phyloP scores from a whole-genome alignment of 2,329 filamentous ascomycete genomes.

The Chrysoporthe austroafricana region DNA sequence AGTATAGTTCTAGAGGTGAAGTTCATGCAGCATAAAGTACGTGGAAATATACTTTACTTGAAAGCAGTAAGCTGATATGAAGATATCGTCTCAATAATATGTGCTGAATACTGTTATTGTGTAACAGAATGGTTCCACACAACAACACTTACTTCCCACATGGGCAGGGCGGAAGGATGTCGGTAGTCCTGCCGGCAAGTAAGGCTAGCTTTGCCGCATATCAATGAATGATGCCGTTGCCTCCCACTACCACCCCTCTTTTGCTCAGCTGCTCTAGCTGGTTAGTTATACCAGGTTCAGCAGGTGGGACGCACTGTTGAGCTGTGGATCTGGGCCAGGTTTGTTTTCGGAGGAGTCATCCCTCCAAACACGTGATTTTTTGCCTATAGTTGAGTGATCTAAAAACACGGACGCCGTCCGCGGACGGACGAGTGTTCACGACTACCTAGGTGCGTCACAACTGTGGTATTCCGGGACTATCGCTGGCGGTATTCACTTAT shows the following conservation, averaged over 20 bases:
- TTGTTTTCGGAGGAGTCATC: background rate
- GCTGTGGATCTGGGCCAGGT: background rate
- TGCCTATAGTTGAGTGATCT: background rate
- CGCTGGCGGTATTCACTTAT: background rate
- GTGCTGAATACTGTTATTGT: background rate
- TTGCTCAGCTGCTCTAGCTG: slow-evolving; percentile 1
- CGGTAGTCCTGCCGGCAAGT: slow-evolving; percentile 6
- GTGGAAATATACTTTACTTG: background rate
- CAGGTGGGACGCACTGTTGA: background rate
- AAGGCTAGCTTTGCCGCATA: slow-evolving; percentile 3
- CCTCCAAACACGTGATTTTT: slow-evolving; percentile 1
- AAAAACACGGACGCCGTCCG: slow-evolving; percentile 1
- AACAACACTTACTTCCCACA: background rate
- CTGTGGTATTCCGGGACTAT: background rate
- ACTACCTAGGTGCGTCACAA: background rate
- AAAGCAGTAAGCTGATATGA: background rate
- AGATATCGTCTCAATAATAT: background rate
- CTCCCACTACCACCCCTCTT: background rate
- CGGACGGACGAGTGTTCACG: background rate
- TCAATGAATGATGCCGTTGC: background rate
- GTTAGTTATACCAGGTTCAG: background rate
- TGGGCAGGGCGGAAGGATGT: slow-evolving; percentile 7
- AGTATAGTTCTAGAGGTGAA: background rate
- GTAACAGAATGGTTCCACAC: background rate
- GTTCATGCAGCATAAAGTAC: background rate